Percentiles rank a stretch among this genome's conserved stretches.
These are phyloP conservation scores for Eutrema salsugineum DNA, from an alignment of 441 rosid genomes.

Conservation along the genomic window DNA sequence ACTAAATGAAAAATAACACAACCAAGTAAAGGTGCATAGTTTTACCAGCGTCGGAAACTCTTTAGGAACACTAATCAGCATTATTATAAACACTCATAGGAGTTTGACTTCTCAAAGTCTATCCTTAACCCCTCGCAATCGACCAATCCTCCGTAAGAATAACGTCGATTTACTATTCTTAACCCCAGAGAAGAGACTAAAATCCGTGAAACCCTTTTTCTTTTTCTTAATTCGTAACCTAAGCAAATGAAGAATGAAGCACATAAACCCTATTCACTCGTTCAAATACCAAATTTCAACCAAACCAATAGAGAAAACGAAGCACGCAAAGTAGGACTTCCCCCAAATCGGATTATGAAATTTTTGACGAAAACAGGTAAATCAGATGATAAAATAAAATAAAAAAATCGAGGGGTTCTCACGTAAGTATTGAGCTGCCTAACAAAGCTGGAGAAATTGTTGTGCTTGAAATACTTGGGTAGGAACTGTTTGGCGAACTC, in stretches of 20 bases:
- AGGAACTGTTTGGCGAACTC: slow-evolving; percentile 60
- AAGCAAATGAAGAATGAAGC: background rate
- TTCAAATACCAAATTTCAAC: background rate
- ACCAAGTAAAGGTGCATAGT: background rate
- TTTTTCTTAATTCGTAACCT: background rate
- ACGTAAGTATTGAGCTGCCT: slow-evolving; percentile 80
- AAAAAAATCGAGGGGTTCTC: slow-evolving; percentile 10
- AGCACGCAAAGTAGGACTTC: background rate
- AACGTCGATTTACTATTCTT: background rate
- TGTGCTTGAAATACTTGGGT: slow-evolving; percentile 77
- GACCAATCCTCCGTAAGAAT: background rate
- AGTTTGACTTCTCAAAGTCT: slow-evolving; percentile 6
- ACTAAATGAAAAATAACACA: background rate
- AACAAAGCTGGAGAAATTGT: slow-evolving; percentile 78
- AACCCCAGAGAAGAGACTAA: background rate
- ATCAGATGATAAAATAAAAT: background rate
- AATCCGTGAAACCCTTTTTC: background rate
- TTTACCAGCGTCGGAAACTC: background rate
- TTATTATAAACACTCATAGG: background rate
- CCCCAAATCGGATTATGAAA: background rate
- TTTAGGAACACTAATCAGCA: background rate
- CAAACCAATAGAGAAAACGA: background rate
- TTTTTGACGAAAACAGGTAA: background rate
- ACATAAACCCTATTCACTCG: background rate
- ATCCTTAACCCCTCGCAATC: background rate